phyloP scores from a whole-genome alignment of 257 asterid genomes.

The Striga asiatica region DNA sequence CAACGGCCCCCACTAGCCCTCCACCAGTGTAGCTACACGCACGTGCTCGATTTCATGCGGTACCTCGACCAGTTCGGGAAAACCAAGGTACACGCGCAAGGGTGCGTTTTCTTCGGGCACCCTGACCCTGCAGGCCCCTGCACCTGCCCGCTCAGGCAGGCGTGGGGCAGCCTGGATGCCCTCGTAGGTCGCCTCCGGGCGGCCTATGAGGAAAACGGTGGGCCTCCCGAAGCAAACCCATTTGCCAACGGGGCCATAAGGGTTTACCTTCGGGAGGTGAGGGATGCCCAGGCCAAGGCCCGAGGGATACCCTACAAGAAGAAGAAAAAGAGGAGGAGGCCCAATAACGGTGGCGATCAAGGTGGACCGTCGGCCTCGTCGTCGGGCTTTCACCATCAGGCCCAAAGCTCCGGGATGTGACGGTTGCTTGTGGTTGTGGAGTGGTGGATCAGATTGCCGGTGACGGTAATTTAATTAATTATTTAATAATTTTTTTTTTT shows the following conservation, averaged over 20 bases:
- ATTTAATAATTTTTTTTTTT: no score
- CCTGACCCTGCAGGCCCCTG: slow-evolving; percentile 70
- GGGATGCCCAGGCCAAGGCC: slow-evolving; percentile 75
- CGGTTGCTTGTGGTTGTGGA: no score
- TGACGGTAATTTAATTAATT: no score
- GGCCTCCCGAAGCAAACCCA: slow-evolving; percentile 56
- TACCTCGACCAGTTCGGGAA: slow-evolving; percentile 88
- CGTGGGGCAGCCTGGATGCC: slow-evolving; percentile 93
- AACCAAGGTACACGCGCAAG: slow-evolving; percentile 70
- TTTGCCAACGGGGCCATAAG: slow-evolving; percentile 71
- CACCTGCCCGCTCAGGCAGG: slow-evolving; percentile 65
- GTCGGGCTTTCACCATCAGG: slow-evolving; percentile 19
- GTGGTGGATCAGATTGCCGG: no score
- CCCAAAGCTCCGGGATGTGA: no score
- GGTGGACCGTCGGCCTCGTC: neutral
- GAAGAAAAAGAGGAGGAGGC: slow-evolving; percentile 60
- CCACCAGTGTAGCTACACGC: slow-evolving; percentile 48
- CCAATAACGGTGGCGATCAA: neutral
- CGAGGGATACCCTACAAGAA: slow-evolving; percentile 76
- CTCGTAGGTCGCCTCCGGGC: slow-evolving; percentile 70
- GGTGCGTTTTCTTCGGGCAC: slow-evolving; percentile 63
- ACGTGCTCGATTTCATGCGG: slow-evolving; percentile 60
- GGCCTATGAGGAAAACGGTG: slow-evolving; percentile 87
- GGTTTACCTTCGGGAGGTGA: slow-evolving; percentile 51
- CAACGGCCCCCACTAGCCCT: slow-evolving; percentile 56